A percentile compares a stretch with the other conserved stretches of the same genome.
Conservation (phyloP, 2,329 filamentous ascomycete genomes). For the Elsinoe australis region DNA sequence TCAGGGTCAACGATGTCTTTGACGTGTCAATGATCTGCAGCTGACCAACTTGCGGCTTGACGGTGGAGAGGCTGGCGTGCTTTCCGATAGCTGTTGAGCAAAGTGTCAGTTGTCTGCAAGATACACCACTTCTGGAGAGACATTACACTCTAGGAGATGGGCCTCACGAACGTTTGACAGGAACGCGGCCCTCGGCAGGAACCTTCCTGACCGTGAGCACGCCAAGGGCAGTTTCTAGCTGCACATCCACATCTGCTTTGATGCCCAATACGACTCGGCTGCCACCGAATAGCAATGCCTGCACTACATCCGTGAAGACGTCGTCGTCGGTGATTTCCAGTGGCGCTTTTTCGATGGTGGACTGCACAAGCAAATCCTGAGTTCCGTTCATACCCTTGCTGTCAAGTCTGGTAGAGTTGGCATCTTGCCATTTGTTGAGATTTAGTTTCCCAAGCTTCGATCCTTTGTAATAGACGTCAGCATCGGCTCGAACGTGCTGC, state of each 20-base stretch:
- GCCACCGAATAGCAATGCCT: slow-evolving; percentile 67
- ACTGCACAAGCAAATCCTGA: slow-evolving; percentile 63
- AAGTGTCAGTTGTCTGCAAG: slow-evolving; percentile 24
- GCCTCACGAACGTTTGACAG: slow-evolving; percentile 79
- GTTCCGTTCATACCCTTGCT: slow-evolving; percentile 47
- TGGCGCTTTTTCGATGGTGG: slow-evolving; percentile 68
- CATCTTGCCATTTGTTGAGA: slow-evolving; percentile 71
- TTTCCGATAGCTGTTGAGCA: slow-evolving; percentile 30
- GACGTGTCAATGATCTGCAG: slow-evolving; percentile 68
- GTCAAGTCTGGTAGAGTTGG: slow-evolving; percentile 67
- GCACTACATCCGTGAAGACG: slow-evolving; percentile 72
- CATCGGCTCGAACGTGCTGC: slow-evolving; percentile 63
- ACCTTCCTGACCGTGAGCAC: slow-evolving; percentile 73
- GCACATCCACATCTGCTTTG: slow-evolving; percentile 72
- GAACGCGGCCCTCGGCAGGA: slow-evolving; percentile 73
- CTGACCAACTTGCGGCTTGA: slow-evolving; percentile 60
- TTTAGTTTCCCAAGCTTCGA: slow-evolving; percentile 75
- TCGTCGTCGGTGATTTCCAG: slow-evolving; percentile 73
- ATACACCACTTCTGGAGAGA: slow-evolving; percentile 16
- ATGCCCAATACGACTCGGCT: slow-evolving; percentile 64
- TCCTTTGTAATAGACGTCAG: slow-evolving; percentile 71
- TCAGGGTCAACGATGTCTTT: slow-evolving; percentile 59
- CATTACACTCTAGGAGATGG: slow-evolving; percentile 18
- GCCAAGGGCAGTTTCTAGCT: slow-evolving; percentile 74
- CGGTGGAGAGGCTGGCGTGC: slow-evolving; percentile 42